Base-by-base conservation (phyloP, 23 red algal species). In the Gracilaria domingensis region DNA sequence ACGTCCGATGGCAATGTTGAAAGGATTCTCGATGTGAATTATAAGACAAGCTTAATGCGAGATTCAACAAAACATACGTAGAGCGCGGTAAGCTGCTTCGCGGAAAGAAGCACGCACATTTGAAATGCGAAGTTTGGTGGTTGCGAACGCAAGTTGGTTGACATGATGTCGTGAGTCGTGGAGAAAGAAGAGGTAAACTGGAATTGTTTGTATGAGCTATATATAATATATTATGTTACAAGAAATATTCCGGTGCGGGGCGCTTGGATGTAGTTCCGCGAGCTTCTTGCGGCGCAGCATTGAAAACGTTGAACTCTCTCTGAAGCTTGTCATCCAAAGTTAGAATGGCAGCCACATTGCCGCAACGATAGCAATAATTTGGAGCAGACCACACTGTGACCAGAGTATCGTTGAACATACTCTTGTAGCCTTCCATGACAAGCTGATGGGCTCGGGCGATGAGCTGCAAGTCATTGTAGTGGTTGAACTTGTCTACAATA, bases 321-420 rank as follows among this genome's bases (percentile, higher is more conserved):
- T 87, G 35, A 37, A 98, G 58, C n/a, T 95, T 88, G 20, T 86
- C 91, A 51, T 95, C 96, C 42, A 98, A 53, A 61, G 84, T 87
- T 58, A 98, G 65, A 79, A 98, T 88, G 18, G 96, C 92, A 11
- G 91, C 96, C 55, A 98, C 96, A 80, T 98, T 98, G 7, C 96
- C 96, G 55, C 96, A 98, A 13, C 96, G 96, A 74, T 98, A 98
- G 75, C 96, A 98, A 66, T 98, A 98, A 65, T 98, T 98, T 29
- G 96, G 96, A 16, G 96, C 96, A 23, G 87, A 92, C 92, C 92
- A 98, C 45, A 98, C 93, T 1, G 96, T 98, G 24, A 98, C 91
- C 32, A 98, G 25, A 18, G 79, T 42, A 34, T 91, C 88, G 50
- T 95, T 60, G 65, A 95, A 95, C 92, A 92, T 92, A 38, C 66